These are phyloP conservation scores for Cryptococcus sp. DNA, from an alignment of 1,284 basidiomycete species.

Conservation along the genomic window DNA sequence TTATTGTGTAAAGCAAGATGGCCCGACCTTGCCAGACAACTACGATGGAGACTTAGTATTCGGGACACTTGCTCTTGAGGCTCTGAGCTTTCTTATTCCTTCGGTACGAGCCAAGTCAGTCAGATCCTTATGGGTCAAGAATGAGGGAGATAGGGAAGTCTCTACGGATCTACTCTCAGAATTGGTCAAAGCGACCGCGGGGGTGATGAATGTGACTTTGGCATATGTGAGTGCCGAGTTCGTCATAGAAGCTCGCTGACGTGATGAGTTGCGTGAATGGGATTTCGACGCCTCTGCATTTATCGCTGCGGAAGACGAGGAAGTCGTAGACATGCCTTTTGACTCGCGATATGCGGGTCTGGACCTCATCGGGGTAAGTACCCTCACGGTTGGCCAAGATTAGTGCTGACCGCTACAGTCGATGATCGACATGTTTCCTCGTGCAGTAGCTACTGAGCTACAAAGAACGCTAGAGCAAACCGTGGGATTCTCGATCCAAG, in stretches of 20 bases:
- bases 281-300: slow-evolving; percentile 86
- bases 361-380: slow-evolving; percentile 71
- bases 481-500: slow-evolving; percentile 32
- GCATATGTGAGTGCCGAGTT: slow-evolving; percentile 68
- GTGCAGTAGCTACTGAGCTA: slow-evolving; percentile 57
- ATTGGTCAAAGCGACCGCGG: slow-evolving; percentile 61
- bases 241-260: too few species aligned
- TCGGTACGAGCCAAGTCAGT: slow-evolving; percentile 49
- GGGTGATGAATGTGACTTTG: slow-evolving; percentile 78
- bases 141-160: slow-evolving; percentile 25
- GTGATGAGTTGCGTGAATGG: too few species aligned
- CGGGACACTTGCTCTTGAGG: slow-evolving; percentile 65
- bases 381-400: neutral
- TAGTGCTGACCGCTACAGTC: slow-evolving; percentile 3
- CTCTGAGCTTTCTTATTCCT: slow-evolving; percentile 75
- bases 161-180: slow-evolving; percentile 53
- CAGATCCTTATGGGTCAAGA: slow-evolving; percentile 15
- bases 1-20: slow-evolving; percentile 56
- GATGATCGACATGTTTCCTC: slow-evolving; percentile 39
- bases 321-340: slow-evolving; percentile 72
- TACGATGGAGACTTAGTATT: slow-evolving; percentile 57
- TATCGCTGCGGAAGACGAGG: slow-evolving; percentile 91
- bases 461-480: slow-evolving; percentile 57
- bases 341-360: slow-evolving; percentile 78
- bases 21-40: slow-evolving; percentile 55